Base-by-base conservation (phyloP, 331 rosid genomes). In the Telfairia occidentalis region DNA sequence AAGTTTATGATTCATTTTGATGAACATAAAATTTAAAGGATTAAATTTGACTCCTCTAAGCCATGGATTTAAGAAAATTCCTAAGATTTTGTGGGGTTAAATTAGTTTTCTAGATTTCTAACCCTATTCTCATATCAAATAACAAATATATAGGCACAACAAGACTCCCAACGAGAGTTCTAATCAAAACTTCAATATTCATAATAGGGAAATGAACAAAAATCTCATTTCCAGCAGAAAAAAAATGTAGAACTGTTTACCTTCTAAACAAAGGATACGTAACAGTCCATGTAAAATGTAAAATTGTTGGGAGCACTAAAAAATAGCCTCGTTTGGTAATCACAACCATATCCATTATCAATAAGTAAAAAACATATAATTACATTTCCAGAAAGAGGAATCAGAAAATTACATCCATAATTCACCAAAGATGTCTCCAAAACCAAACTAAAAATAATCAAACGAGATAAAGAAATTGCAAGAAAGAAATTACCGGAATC, bases 401-500 rank as follows among this genome's bases (percentile, higher is more conserved):
- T 40, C 34, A 64, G 1, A 64, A 9, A 64, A 64, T 66, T 66
- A 12, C 53, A 45, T 43, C 16, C 57, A 40, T 15, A 65, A 32
- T 7, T 3, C 70, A 55, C 2, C 30, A 10, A 10, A 55, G 34
- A n/a, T n/a, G 23, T 54, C 69, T 60, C 42, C 43, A 30, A 2
- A 60, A 64, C 8, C 2, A 29, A 30, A 12, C 42, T 15, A 29
- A 59, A 26, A 59, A 3, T 12, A 63, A 63, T 35, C 46, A 63
- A 63, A 12, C 28, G 0, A 18, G 42, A 78, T 23, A 53, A 24
- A 1, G 2, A 18, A 5, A 0, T 5, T 23, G 12, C 6, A 16
- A 13, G 8, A 49, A 12, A n/a, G 28, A 34, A 57, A 64, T 75
- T 58, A 87, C 98, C 82, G 84, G 86, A 85, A 95, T 87, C 59